Conservation (phyloP, 2,329 filamentous ascomycete genomes). For the Trichoderma aggressivum region DNA sequence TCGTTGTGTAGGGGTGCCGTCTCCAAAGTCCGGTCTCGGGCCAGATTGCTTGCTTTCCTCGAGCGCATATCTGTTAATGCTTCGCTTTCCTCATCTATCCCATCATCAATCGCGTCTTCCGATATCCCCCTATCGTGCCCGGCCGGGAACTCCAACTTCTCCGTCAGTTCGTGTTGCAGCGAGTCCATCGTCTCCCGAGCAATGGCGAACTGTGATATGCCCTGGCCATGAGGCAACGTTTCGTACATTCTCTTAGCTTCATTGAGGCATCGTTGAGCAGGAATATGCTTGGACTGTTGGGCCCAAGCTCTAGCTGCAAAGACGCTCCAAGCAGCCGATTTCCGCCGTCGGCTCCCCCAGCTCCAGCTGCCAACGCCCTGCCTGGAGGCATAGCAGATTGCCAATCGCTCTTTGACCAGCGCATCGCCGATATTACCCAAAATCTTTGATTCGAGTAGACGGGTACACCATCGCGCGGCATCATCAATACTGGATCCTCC, state of each 20-base stretch:
- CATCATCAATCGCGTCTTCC: conserved; percentile 39
- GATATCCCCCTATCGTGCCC: conserved; percentile 35
- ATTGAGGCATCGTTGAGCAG: conserved; percentile 74
- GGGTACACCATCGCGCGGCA: conserved; percentile 78
- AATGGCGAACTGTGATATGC: conserved; percentile 48
- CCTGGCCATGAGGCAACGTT: conserved; percentile 47
- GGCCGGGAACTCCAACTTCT: conserved; percentile 39
- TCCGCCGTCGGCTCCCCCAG: conserved; percentile 72
- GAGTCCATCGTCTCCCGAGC: conserved; percentile 52
- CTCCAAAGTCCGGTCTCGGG: conserved; percentile 45
- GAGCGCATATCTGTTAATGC: conserved; percentile 50
- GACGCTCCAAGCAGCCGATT: conserved; percentile 85
- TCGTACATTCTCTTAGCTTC: conserved; percentile 60
- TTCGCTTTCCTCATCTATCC: conserved; percentile 53
- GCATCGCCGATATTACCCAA: conserved; percentile 74
- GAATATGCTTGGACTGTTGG: conserved; percentile 68
- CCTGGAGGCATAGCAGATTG: conserved; percentile 77
- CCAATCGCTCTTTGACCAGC: conserved; percentile 80
- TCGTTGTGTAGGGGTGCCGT: conserved; percentile 45
- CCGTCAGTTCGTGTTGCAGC: conserved; percentile 49
- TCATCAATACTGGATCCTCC: conserved; percentile 80
- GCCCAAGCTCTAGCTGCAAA: conserved; percentile 84
- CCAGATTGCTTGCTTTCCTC: conserved; percentile 54
- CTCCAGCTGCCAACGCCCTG: conserved; percentile 61
- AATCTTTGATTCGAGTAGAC: conserved; percentile 74